Percentiles rank a stretch among this genome's conserved stretches.
These are phyloP conservation scores for Mycothermus thermophilus DNA, from an alignment of 495 filamentous ascomycete genomes.

Conservation along the genomic window DNA sequence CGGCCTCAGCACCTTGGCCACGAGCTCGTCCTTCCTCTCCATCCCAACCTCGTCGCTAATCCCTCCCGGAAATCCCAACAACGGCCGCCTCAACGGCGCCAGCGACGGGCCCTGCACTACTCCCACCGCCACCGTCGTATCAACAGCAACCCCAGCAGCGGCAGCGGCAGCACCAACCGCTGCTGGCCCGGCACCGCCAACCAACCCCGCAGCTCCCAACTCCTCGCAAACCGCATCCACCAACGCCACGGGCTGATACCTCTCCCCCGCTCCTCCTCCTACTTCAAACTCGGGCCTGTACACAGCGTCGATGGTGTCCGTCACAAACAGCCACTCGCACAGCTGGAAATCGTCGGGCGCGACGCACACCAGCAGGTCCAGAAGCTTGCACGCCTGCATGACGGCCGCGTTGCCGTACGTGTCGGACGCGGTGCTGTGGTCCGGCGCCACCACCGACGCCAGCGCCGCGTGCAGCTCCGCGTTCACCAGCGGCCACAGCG, in stretches of 20 bases:
- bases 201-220: slow-evolving; percentile 35
- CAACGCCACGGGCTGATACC: slow-evolving; percentile 59
- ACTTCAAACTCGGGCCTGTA: slow-evolving; percentile 62
- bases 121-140: not conserved
- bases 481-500: slow-evolving; percentile 83
- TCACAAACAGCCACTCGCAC: slow-evolving; percentile 90
- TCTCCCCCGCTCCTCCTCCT: slow-evolving; percentile 19
- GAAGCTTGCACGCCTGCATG: slow-evolving; percentile 81
- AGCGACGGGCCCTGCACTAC: slow-evolving; percentile 17
- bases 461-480: slow-evolving; percentile 73
- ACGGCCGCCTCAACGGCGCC: slow-evolving; percentile 26
- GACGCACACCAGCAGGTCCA: slow-evolving; percentile 71
- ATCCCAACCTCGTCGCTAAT: slow-evolving; percentile 36
- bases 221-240: slow-evolving; percentile 78
- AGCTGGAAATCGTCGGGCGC: slow-evolving; percentile 93
- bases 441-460: slow-evolving; percentile 55
- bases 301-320: slow-evolving; percentile 92
- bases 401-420: slow-evolving; percentile 61
- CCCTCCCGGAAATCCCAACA: slow-evolving; percentile 32
- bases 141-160: not conserved
- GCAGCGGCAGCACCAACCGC: not conserved
- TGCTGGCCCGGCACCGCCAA: slow-evolving; percentile 1
- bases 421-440: slow-evolving; percentile 46
- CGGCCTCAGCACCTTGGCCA: slow-evolving; percentile 62
- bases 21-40: slow-evolving; percentile 53